A percentile compares a stretch with the other conserved stretches of the same genome.
phyloP scores from a whole-genome alignment of 2,329 filamentous ascomycete genomes.

The Fusarium virguliforme region DNA sequence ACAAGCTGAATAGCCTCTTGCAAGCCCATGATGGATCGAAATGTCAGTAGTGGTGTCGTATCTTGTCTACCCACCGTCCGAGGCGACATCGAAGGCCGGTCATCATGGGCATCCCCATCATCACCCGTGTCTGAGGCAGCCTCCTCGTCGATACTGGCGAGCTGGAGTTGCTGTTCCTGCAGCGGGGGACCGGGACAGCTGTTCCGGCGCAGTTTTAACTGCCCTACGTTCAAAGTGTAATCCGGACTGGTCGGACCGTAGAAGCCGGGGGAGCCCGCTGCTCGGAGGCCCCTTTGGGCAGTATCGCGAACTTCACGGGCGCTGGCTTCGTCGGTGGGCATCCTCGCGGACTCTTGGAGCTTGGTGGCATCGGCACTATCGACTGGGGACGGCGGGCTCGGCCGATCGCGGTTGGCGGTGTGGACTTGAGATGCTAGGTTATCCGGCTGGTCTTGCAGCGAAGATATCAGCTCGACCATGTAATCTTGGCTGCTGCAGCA shows the following conservation, averaged over 20 bases:
- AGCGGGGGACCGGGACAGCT: conserved; percentile 15
- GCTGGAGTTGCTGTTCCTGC: conserved; percentile 31
- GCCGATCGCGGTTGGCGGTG: conserved; percentile 9
- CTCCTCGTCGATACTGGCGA: conserved; percentile 36
- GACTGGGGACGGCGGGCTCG: conserved; percentile 20
- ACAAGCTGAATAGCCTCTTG: conserved; percentile 32
- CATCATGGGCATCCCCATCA: conserved; percentile 4
- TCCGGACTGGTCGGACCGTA: conserved; percentile 51
- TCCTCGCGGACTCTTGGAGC: neutral
- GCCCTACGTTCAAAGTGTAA: conserved; percentile 49
- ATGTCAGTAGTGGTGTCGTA: conserved; percentile 25
- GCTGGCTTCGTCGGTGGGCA: neutral
- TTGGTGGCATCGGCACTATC: neutral
- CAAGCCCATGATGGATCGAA: conserved; percentile 26
- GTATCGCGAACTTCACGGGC: conserved; percentile 5
- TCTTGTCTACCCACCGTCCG: conserved; percentile 23
- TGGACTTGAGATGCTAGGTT: conserved; percentile 32
- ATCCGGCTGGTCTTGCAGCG: conserved; percentile 30
- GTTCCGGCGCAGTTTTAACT: conserved; percentile 38
- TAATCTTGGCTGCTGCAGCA: conserved; percentile 13
- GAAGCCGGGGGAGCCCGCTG: conserved; percentile 29
- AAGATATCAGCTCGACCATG: conserved; percentile 34
- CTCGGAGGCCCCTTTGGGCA: neutral
- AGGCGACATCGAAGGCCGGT: neutral
- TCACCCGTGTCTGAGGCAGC: conserved; percentile 16